Evolutionary conservation across 306 rosid species (phyloP).

Genomic region (Rosa chinensis): DNA sequence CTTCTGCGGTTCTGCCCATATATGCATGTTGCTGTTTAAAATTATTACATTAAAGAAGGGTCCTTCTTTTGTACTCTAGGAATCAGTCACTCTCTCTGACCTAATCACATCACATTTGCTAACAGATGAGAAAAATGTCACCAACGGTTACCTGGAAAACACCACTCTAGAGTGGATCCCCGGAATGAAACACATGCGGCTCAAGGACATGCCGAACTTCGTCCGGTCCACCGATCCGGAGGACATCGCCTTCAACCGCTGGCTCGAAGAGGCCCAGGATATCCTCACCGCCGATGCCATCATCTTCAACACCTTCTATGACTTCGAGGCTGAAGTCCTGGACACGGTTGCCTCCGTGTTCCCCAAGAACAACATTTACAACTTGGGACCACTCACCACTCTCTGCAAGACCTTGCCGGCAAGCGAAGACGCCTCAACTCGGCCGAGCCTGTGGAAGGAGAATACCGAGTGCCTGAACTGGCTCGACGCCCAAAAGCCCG

Average conservation of each 20-base stretch:
- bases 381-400: constrained; percentile 7
- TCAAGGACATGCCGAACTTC: constrained; percentile 30
- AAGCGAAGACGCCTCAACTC: background rate
- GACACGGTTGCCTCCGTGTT: background rate
- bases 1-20: background rate
- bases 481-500: constrained; percentile 12
- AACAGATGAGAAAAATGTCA: constrained; percentile 9
- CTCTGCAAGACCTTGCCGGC: background rate
- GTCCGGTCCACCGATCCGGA: constrained; percentile 11
- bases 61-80: background rate
- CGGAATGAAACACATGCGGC: constrained; percentile 18
- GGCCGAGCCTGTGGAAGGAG: constrained; percentile 22
- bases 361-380: constrained; percentile 18
- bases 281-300: constrained; percentile 19
- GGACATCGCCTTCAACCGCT: constrained; percentile 28
- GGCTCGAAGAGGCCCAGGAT: constrained; percentile 24
- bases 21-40: background rate
- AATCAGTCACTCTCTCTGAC: background rate
- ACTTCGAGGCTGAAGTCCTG: constrained; percentile 11
- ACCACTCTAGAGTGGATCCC: constrained; percentile 17
- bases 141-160: constrained; percentile 14
- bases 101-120: background rate
- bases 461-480: constrained; percentile 21
- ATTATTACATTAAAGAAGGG: background rate
- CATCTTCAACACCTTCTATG: constrained; percentile 18